Evolutionary conservation across 2,329 filamentous ascomycete genomes (phyloP), one percentile per base, ranked within the genome.

Genomic region (Penicillium glabrum): DNA sequence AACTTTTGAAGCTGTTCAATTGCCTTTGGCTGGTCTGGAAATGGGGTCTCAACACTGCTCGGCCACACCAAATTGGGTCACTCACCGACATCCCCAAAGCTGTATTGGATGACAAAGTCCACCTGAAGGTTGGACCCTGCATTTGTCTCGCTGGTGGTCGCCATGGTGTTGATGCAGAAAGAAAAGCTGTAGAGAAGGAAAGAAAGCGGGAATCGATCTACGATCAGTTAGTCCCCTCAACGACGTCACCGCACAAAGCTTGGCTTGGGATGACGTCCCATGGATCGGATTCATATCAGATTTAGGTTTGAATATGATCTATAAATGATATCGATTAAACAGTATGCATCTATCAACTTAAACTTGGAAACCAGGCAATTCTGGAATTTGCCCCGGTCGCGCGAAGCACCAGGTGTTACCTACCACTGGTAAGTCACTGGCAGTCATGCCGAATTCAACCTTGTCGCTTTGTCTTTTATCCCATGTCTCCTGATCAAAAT

Each of bases 61-160:
- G 24, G 21, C 14, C 33, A 23, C 29, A 43, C 39, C 50, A 29
- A 21, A 9, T 35, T 21, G 19, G 13, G 16, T 41, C 19, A 56
- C 78, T 61, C 78, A 89, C 90, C 85, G 58, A 84, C 83, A 53
- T 83, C 80, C 44, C 86, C 83, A 67, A 93, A 88, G 63, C 86
- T 83, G 77, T 90, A 96, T 69, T 86, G 85, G 63, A 98, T 85
- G 61, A 96, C 92, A 80, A 92, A 97, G 82, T 97, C 93, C 61
- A 96, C 91, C 63, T 90, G 81, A 72, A 87, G 81, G 65, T 88
- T 88, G 55, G 76, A 78, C 64, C 80, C 73, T 31, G 64, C 60
- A 50, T 70, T 67, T 51, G 52, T 58, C 47, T 68, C 65, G 16
- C 62, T 58, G n/a, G 63, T 48, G 37, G 68, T 64, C 59, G 70